phyloP scores from a whole-genome alignment of 2,329 filamentous ascomycete genomes.

The Diaporthe citrichinensis region DNA sequence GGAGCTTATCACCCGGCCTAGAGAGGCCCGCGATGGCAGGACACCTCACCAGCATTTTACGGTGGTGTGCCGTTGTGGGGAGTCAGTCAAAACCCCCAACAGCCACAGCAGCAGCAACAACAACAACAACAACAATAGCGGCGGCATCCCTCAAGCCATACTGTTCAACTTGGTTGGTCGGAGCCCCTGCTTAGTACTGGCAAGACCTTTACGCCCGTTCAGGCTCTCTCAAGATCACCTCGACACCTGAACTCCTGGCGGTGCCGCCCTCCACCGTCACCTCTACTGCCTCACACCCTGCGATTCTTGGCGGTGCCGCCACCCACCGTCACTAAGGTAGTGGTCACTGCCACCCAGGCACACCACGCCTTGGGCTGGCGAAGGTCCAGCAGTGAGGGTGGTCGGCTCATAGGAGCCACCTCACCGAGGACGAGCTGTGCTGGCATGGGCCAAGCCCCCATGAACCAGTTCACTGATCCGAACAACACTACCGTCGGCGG shows the following conservation, averaged over 20 bases:
- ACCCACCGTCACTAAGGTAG: background rate
- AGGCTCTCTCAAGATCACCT: background rate
- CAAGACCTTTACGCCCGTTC: background rate
- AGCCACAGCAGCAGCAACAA: no score
- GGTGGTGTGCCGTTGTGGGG: background rate
- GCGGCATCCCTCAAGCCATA: no score
- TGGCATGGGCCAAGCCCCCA: constrained; percentile 59
- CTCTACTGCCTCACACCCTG: no score
- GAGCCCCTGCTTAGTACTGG: background rate
- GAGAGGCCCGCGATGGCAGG: background rate
- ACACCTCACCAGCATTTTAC: background rate
- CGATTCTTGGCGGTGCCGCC: background rate
- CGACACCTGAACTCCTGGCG: background rate
- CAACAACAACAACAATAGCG: no score
- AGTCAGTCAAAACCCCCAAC: background rate
- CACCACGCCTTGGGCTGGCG: background rate
- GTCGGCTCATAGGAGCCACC: background rate
- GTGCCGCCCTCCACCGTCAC: background rate
- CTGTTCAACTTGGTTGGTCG: background rate
- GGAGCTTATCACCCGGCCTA: background rate
- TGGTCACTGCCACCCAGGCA: background rate
- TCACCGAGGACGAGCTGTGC: constrained; percentile 43
- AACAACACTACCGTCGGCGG: constrained; percentile 99
- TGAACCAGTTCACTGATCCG: constrained; percentile 99
- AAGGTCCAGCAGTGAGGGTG: background rate